These are phyloP conservation scores for Chlamydomonas asymmetrica DNA, from an alignment of 139 green algal genomes.

Conservation along the genomic window DNA sequence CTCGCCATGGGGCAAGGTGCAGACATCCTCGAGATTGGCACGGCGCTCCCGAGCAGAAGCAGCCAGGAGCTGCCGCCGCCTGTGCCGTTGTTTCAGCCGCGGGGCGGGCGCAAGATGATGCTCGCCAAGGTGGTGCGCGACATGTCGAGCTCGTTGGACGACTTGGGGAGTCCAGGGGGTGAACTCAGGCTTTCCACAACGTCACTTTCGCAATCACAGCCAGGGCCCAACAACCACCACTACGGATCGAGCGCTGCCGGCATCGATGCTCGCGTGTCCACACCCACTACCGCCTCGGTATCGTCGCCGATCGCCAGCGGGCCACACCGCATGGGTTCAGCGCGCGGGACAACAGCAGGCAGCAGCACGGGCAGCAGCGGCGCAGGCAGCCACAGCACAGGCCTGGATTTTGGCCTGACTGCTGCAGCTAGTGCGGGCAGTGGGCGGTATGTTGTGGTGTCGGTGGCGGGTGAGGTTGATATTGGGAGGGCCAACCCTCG, in stretches of 20 bases:
- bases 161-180: too few relatives aligned
- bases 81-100: background rate
- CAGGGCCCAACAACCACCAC: too few relatives aligned
- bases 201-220: too few relatives aligned
- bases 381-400: background rate
- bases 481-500: conserved; percentile 6
- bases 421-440: conserved; percentile 7
- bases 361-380: conserved; percentile 12
- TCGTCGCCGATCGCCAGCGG: too few relatives aligned
- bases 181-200: too few relatives aligned
- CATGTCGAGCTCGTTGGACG: too few relatives aligned
- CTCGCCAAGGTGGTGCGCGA: conserved; percentile 24
- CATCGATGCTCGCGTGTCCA: too few relatives aligned
- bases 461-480: conserved; percentile 13
- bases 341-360: too few relatives aligned
- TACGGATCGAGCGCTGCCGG: too few relatives aligned
- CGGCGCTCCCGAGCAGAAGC: background rate
- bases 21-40: background rate
- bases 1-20: too few relatives aligned
- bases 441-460: background rate
- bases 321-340: too few relatives aligned
- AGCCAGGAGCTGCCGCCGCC: conserved; percentile 1
- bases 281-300: too few relatives aligned
- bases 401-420: background rate
- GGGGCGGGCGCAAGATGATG: conserved; percentile 20